Evolutionary conservation across 2,329 filamentous ascomycete species (phyloP), one percentile per base, ranked within the genome.

Genomic region (Biscogniauxia sp.): DNA sequence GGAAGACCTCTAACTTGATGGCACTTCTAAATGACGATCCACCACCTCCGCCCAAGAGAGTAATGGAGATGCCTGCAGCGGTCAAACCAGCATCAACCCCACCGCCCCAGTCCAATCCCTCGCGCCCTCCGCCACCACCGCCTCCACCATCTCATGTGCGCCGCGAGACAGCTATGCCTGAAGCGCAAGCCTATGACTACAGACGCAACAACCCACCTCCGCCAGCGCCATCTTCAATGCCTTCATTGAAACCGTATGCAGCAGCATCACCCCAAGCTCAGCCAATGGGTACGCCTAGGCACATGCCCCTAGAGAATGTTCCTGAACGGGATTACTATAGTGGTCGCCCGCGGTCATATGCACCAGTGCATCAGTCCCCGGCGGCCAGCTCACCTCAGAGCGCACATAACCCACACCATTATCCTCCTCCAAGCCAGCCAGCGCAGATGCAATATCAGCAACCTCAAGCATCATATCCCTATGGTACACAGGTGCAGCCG

Each of bases 1-100:
- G 82, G n/a, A 88, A 88, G 75, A 86, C 81, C 7, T 87, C 85
- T 15, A 88, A 78, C 64, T 80, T 89, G 62, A 86, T 88, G 81
- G 84, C 84, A 0, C 72, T 89, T 62, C 77, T 89, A 2, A 87
- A 87, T 65, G 84, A 88, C 63, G 86, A 88, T 57, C 79, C 81
- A 6, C 79, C 79, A n/a, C 73, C 78, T 1, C 75, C 78, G 55
- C 76, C 77, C 0, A 85, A 85, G 72, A 78, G 83, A 32, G 75
- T 85, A 28, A 74, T 63, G 50, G 83, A 85, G 57, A 76, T 85
- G 9, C 75, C 78, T 11, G 69, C 69, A 17, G 70, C 75, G 11
- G 64, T 74, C 41, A 76, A 76, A 50, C 70, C 76, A n/a, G 80
- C 80, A 20, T 81, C 82, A 9, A 84, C 83, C 2, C 82, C 83